A percentile compares a stretch with the other conserved stretches of the same genome.
These are phyloP conservation scores for Apiospora kogelbergensis DNA, from an alignment of 2,329 filamentous ascomycete species.

Conservation along the genomic window DNA sequence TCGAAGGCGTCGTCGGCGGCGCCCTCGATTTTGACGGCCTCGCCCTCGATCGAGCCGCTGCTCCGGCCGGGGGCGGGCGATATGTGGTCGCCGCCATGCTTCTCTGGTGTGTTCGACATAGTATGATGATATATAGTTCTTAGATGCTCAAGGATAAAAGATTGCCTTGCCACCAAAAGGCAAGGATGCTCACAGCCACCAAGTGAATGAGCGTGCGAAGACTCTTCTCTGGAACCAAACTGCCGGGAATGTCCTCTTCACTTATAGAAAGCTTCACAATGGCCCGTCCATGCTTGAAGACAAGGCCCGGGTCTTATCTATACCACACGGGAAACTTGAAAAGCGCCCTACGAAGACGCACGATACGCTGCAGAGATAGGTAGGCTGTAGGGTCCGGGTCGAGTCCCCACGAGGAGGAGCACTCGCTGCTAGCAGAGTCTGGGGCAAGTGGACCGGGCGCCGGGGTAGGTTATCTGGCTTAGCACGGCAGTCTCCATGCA, in stretches of 20 bases:
- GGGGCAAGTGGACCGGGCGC: neutral
- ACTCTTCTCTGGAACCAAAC: neutral
- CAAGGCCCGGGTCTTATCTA: neutral
- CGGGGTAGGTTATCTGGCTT: neutral
- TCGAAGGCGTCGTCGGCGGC: constrained; percentile 33
- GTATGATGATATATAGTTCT: neutral
- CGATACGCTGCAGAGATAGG: neutral
- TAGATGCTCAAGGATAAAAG: neutral
- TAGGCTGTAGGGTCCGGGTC: neutral
- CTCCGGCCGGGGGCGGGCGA: constrained; percentile 19
- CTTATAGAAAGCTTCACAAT: neutral
- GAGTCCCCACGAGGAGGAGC: neutral
- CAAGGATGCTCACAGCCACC: neutral
- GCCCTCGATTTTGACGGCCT: constrained; percentile 21
- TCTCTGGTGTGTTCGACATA: constrained; percentile 10
- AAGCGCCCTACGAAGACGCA: neutral
- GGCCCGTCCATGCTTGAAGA: neutral
- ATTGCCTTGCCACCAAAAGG: neutral
- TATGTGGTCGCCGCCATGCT: constrained; percentile 19
- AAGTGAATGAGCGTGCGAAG: neutral
- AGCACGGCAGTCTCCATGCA: neutral
- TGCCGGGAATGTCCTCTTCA: neutral
- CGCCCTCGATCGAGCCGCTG: constrained; percentile 21
- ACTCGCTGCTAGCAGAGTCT: neutral
- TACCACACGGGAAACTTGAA: neutral